Evolutionary conservation across 2,329 filamentous ascomycete genomes (phyloP).

Genomic region (Neonectria hederae): DNA sequence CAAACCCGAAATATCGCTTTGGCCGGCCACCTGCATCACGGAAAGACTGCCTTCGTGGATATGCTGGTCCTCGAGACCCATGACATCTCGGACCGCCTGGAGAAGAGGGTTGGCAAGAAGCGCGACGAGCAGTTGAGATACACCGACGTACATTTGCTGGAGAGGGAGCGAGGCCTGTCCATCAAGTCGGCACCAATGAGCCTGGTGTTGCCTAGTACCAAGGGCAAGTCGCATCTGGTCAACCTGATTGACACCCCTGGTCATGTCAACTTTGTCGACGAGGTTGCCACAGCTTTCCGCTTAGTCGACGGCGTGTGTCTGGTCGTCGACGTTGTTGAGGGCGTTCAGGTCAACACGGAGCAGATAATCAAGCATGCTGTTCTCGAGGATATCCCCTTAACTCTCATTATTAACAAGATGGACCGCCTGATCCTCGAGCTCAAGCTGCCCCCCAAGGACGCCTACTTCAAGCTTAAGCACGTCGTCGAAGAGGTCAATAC

Average conservation of each 20-base stretch:
- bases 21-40: slow-evolving; percentile 93
- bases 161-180: slow-evolving; percentile 89
- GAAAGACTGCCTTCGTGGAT: slow-evolving; percentile 98
- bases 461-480: slow-evolving; percentile 98
- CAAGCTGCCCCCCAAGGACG: slow-evolving; percentile 91
- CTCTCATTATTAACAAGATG: slow-evolving; percentile 96
- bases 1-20: slow-evolving; percentile 94
- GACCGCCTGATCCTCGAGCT: slow-evolving; percentile 94
- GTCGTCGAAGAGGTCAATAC: slow-evolving; percentile 99
- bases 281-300: slow-evolving; percentile 88
- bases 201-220: slow-evolving; percentile 85
- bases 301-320: slow-evolving; percentile 92
- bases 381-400: slow-evolving; percentile 87
- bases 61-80: slow-evolving; percentile 98
- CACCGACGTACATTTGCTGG: slow-evolving; percentile 89
- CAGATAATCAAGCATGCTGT: slow-evolving; percentile 97
- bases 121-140: slow-evolving; percentile 92
- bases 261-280: slow-evolving; percentile 98
- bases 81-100: slow-evolving; percentile 80
- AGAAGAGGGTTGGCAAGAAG: slow-evolving; percentile 82
- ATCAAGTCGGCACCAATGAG: slow-evolving; percentile 96
- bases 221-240: slow-evolving; percentile 92
- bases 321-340: slow-evolving; percentile 95
- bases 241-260: slow-evolving; percentile 97
- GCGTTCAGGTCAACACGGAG: slow-evolving; percentile 98